A percentile compares a stretch with the other conserved stretches of the same genome.
Conservation (phyloP, 148 eudicot species). For the Polygonum aviculare region DNA sequence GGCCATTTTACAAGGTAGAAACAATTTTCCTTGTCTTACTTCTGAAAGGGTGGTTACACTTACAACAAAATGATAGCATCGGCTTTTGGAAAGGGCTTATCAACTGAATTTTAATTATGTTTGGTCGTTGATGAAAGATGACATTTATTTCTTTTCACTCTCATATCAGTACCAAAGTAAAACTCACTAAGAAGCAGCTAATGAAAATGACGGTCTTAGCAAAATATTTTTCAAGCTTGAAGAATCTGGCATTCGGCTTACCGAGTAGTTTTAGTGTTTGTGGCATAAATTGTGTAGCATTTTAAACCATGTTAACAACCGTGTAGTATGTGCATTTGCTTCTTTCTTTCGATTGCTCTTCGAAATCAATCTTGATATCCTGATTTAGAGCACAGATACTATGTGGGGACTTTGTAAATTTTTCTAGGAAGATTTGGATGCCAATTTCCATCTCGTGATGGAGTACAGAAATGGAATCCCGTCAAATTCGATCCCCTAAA, state of each 20-base stretch:
- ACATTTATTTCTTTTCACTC: neutral
- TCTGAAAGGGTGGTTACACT: too few species aligned
- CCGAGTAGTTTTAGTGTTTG: neutral
- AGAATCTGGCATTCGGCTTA: neutral
- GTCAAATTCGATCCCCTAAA: neutral
- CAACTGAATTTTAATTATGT: too few species aligned
- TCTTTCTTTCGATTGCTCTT: neutral
- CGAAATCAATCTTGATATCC: neutral
- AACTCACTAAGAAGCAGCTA: too few species aligned
- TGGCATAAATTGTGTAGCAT: neutral
- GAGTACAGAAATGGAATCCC: too few species aligned
- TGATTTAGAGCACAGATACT: neutral
- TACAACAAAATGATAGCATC: too few species aligned
- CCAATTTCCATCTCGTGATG: neutral
- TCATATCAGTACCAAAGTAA: neutral
- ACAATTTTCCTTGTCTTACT: too few species aligned
- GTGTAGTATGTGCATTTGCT: neutral
- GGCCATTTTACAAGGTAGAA: too few species aligned
- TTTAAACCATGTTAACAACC: too few species aligned
- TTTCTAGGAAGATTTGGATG: slow-evolving; percentile 8
- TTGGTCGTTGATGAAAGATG: too few species aligned
- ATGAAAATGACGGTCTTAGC: neutral
- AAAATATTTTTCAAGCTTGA: too few species aligned
- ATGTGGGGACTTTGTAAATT: neutral
- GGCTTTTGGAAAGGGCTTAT: too few species aligned